Evolutionary conservation across 2,329 filamentous ascomycete genomes (phyloP), one percentile per base, ranked within the genome.

Genomic region (Microsporum audouinii): DNA sequence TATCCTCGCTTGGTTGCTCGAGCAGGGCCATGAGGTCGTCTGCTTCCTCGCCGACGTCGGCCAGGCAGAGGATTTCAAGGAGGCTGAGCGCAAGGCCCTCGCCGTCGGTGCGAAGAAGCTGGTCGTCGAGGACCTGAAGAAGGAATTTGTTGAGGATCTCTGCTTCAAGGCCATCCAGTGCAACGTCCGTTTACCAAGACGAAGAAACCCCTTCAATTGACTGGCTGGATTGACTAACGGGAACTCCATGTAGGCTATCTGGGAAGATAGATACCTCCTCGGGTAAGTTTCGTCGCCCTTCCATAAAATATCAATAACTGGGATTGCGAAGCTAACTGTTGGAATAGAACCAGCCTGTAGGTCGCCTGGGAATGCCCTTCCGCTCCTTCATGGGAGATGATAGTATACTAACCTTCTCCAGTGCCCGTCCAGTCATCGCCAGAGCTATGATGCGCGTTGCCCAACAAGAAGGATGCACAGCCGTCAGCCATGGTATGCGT

Each of bases 111-210:
- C 87, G 27, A 77, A 82, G 75, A 82, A 83, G 76, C 82, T 86
- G 73, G 72, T 81, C 65, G 79, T 85, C 66, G 76, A 79, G 64
- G 77, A 94, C 72, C 80, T 92, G 60, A 83, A 84, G 69, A 80
- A 80, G 67, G 86, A 89, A 75, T 91, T 94, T 70, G 83, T 94
- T 66, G 87, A 91, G 68, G 83, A 92, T 78, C 80, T 94, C 51
- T 87, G 86, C 79, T 91, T 86, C 82, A 86, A 83, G 59, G 88
- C 89, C 64, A 83, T 94, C 65, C 87, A 89, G 75, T 89, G 84
- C 76, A 83, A 82, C 68, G 80, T 80, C 60, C 64, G 64, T 63
- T n/a, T 14, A 10, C 27, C 3, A 3, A 14, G 36, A 8, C 3
- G 2, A 10, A n/a, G n/a, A n/a, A 23, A 14, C n/a, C 39, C 39